Evolutionary conservation across 495 filamentous ascomycete genomes (phyloP).

Genomic region (Tuber aestivum): DNA sequence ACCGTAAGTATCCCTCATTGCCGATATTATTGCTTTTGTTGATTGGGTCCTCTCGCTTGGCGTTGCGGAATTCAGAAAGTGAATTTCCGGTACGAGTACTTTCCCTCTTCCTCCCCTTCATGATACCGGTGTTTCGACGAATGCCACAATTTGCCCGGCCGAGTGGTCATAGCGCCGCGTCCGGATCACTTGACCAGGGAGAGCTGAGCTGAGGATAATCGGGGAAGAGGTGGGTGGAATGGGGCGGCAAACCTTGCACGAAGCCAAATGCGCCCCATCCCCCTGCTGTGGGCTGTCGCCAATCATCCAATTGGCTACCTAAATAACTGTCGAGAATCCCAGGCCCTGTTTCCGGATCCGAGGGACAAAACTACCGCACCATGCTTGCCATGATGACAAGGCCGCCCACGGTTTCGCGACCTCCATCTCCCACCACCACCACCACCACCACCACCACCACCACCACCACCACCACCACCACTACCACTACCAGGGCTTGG

Average conservation of each 20-base stretch:
- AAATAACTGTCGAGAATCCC: neutral
- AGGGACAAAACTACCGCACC: neutral
- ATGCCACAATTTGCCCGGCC: neutral
- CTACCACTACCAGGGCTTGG: neutral
- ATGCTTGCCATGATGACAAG: neutral
- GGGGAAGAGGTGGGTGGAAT: neutral
- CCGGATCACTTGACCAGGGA: neutral
- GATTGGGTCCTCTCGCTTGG: neutral
- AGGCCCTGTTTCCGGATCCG: neutral
- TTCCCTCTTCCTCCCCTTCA: neutral
- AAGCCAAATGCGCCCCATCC: neutral
- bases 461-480: no score
- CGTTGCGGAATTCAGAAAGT: neutral
- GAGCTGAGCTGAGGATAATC: neutral
- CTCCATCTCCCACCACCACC: neutral
- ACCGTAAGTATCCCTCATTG: neutral
- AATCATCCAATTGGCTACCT: constrained; percentile 1
- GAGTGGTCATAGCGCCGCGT: constrained; percentile 2
- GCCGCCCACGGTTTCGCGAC: no score
- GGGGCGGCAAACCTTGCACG: neutral
- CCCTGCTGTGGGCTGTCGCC: neutral
- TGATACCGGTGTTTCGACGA: constrained; percentile 1
- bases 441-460: no score
- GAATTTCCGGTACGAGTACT: no score
- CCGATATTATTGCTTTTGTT: constrained; percentile 3